Base-by-base conservation (phyloP, 331 rosid genomes). In the Pyrus hybrid region DNA sequence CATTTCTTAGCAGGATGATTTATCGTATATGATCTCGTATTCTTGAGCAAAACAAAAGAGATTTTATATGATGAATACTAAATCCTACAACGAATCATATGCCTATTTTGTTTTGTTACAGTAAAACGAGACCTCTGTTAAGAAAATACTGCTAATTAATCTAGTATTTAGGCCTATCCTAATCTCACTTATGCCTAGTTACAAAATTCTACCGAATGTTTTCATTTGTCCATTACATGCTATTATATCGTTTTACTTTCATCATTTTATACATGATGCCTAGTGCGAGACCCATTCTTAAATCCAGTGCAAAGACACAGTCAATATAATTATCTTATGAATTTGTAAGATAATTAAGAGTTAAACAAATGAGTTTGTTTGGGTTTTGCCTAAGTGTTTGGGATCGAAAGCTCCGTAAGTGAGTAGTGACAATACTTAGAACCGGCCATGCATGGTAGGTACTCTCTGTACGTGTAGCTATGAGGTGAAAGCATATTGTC, bases 321-420 rank as follows among this genome's bases (percentile, higher is more conserved):
- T 41, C 47, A 41, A 41, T 12, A 41, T 41, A 41, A 37, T 37
- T 37, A 37, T 37, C 13, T 37, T 37, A 37, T 37, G 45, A 9
- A 37, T 37, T 37, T 37, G 13, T 37, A 9, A 37, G 13, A 37
- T 37, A 37, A 37, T 37, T 37, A 37, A 37, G n/a, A 9, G 16
- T 18, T 9, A 22, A 63, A 37, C 13, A 63, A 17, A 63, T 29
- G 7, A 30, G 21, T 49, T 49, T 17, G 1, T 62, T 62, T 14
- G 6, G 28, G 25, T 64, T 64, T 16, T 17, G 8, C 14, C 1
- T 32, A 32, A 14, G 56, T 23, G 70, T 56, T 62, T 58, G 29
- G 75, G 56, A 68, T 70, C n/a, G 67, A 76, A 79, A 68, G 66
- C 66, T 67, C 67, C 63, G 20, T 57, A 20, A 14, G 60, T 17